A percentile compares a stretch with the other conserved stretches of the same genome.
Conservation (phyloP, 2,329 filamentous ascomycete species). For the Talaromyces funiculosus region DNA sequence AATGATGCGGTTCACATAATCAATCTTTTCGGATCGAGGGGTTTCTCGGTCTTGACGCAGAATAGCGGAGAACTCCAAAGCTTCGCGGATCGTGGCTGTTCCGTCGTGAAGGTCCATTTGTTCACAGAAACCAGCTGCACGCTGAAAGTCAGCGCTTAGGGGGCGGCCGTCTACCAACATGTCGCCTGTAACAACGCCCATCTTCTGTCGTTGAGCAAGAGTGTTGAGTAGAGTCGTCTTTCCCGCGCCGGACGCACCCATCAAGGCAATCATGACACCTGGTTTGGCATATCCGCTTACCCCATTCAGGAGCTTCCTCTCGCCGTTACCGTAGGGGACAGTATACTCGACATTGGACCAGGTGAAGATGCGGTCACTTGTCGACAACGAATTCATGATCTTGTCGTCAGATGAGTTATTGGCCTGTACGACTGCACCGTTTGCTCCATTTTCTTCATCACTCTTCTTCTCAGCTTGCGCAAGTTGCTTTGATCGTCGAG, state of each 20-base stretch:
- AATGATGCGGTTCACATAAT: conserved; percentile 62
- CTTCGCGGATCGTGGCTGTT: conserved; percentile 62
- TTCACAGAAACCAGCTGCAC: conserved; percentile 65
- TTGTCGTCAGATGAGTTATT: conserved; percentile 3
- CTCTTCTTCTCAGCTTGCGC: conserved; percentile 22
- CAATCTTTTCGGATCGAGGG: conserved; percentile 56
- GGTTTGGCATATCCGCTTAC: conserved; percentile 75
- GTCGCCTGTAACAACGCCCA: conserved; percentile 59
- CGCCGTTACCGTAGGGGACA: conserved; percentile 60
- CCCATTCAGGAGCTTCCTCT: conserved; percentile 59
- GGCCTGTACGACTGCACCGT: not conserved
- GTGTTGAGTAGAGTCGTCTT: conserved; percentile 81
- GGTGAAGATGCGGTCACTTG: conserved; percentile 61
- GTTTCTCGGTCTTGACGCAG: conserved; percentile 55
- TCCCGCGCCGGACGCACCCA: conserved; percentile 75
- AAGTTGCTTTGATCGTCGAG: conserved; percentile 40
- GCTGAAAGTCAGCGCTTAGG: conserved; percentile 59
- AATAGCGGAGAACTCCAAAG: conserved; percentile 63
- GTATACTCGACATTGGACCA: conserved; percentile 68
- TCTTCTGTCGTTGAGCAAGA: conserved; percentile 64
- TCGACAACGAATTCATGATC: conserved; percentile 22
- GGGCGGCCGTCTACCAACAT: conserved; percentile 66
- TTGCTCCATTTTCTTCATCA: conserved; percentile 10
- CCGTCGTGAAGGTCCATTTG: conserved; percentile 67
- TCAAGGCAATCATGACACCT: conserved; percentile 71